Conservation (phyloP, 306 rosid species). For the Begonia masoniana region DNA sequence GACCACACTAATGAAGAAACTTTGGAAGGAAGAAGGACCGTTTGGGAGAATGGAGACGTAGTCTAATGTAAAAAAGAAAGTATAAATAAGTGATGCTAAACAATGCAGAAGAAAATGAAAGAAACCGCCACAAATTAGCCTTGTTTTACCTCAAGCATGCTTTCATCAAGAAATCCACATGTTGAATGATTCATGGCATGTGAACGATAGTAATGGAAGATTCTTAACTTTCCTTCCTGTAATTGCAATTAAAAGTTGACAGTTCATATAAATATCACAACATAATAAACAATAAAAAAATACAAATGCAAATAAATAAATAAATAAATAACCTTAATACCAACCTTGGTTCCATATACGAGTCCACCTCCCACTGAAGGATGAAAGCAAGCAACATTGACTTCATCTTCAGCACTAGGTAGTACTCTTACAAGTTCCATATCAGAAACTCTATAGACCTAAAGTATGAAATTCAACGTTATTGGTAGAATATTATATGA, state of each 20-base stretch:
- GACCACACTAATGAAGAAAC: too few species aligned
- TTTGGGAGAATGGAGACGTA: slow-evolving; percentile 59
- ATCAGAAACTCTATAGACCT: slow-evolving; percentile 94
- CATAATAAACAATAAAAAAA: slow-evolving; percentile 4
- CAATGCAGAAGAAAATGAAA: slow-evolving; percentile 27
- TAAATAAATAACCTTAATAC: slow-evolving; percentile 1
- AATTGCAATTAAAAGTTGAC: slow-evolving; percentile 14
- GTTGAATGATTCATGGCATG: slow-evolving; percentile 30
- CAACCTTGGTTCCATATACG: slow-evolving; percentile 95
- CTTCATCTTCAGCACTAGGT: slow-evolving; percentile 98
- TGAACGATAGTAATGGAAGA: slow-evolving; percentile 36
- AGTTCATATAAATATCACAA: background rate
- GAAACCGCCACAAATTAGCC: slow-evolving; percentile 62
- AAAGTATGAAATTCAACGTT: slow-evolving; percentile 15
- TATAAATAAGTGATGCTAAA: too few species aligned
- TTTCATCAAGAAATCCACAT: slow-evolving; percentile 24
- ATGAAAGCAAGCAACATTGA: slow-evolving; percentile 96
- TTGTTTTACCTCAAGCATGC: slow-evolving; percentile 35
- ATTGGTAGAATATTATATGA: slow-evolving; percentile 16
- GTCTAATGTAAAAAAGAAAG: too few species aligned
- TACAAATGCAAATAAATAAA: background rate
- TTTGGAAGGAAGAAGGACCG: too few species aligned
- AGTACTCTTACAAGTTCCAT: slow-evolving; percentile 98
- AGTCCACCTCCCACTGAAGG: slow-evolving; percentile 95
- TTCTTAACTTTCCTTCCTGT: slow-evolving; percentile 96